Evolutionary conservation across 306 rosid genomes (phyloP), one percentile per base, ranked within the genome.

Genomic region (Cicer yamashitae): DNA sequence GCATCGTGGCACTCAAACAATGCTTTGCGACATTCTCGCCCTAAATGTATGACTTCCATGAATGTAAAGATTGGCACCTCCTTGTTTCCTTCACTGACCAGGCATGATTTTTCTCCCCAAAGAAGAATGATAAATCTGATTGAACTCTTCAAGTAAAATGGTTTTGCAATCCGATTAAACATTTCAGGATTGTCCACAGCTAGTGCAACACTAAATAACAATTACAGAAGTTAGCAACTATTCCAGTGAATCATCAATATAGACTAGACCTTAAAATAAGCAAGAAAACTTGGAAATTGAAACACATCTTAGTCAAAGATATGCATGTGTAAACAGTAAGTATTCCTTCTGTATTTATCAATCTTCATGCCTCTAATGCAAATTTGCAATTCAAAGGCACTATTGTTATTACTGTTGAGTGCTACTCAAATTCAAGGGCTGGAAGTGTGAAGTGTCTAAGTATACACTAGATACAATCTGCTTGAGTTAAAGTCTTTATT

Each of bases 21-120:
- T 62, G 80, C 76, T 78, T 63, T 82, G 60, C 96, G 92, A 77
- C 91, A 77, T 56, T 85, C 87, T 74, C 13, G 84, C 72, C 98
- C 98, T 80, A 86, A 77, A 25, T 72, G 84, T 58, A 91, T 22
- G 74, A 94, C 84, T 73, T 94, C 94, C 56, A 44, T 66, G 86
- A 86, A 91, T 77, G 68, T 85, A 76, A 79, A 91, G 60, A 90
- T 79, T 25, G 97, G 85, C 6, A 78, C 82, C 45, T 79, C 84
- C 68, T 81, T 77, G 76, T 78, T 61, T 71, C 81, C 86, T 37
- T 85, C 79, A 62, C 61, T 48, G 54, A 79, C 77, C 80, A 91
- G 67, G 66, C 78, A 15, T 70, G 96, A 87, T 75, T 91, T 94
- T 68, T 94, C 91, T 72, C 98, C 98, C 98, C 98, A 94, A 48